Percentiles rank a stretch among this genome's conserved stretches.
These are phyloP conservation scores for Penicillium sp. DNA, from an alignment of 2,329 filamentous ascomycete species.

Conservation along the genomic window DNA sequence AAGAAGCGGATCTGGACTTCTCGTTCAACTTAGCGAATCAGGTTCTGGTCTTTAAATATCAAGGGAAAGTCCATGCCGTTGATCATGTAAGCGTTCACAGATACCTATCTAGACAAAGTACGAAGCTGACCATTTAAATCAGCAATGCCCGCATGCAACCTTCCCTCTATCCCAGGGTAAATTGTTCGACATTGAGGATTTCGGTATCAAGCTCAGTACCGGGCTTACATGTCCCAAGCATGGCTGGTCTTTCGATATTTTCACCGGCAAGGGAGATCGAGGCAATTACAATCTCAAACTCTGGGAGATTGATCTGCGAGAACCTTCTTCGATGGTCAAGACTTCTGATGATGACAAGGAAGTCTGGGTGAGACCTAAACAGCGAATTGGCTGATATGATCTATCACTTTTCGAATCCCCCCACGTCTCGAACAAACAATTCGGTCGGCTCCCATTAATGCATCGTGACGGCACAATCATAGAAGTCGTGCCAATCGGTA, in stretches of 20 bases:
- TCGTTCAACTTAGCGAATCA: slow-evolving; percentile 55
- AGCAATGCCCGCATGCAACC: slow-evolving; percentile 68
- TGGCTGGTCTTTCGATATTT: slow-evolving; percentile 70
- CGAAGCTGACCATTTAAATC: background rate
- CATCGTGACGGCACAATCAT: background rate
- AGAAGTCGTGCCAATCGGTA: background rate
- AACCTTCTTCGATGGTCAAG: slow-evolving; percentile 8
- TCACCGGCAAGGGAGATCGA: slow-evolving; percentile 62
- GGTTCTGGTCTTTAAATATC: slow-evolving; percentile 65
- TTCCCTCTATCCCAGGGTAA: slow-evolving; percentile 64
- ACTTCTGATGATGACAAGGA: slow-evolving; percentile 25
- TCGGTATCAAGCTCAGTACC: slow-evolving; percentile 52
- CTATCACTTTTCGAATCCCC: background rate
- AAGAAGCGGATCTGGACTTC: slow-evolving; percentile 34
- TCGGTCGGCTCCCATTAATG: background rate
- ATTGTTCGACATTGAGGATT: slow-evolving; percentile 72
- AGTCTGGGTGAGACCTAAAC: slow-evolving; percentile 37
- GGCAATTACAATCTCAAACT: slow-evolving; percentile 62
- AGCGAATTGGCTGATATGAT: slow-evolving; percentile 28
- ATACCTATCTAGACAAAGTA: background rate
- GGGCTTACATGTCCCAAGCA: slow-evolving; percentile 69
- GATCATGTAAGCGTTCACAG: slow-evolving; percentile 59
- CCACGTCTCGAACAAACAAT: background rate
- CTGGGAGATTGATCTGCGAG: slow-evolving; percentile 63
- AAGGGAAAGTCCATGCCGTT: slow-evolving; percentile 64